Evolutionary conservation across 805 yeast species (phyloP).

Genomic region (Zygoascus ofunaensis): DNA sequence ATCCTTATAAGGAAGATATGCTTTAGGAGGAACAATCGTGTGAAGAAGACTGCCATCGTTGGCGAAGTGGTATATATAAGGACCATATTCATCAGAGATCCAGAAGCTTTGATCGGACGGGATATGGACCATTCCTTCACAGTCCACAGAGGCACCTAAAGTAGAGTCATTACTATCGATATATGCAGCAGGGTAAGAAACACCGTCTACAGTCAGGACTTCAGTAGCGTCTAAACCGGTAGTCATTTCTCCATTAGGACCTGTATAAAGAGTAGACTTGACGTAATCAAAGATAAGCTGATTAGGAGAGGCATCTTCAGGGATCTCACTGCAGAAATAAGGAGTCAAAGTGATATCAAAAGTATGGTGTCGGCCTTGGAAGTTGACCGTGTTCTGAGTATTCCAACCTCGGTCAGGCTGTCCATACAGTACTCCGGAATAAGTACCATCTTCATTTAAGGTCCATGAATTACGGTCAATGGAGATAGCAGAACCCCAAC

Average conservation of each 20-base stretch:
- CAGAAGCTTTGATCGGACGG: constrained; percentile 11
- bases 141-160: constrained; percentile 8
- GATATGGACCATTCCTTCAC: constrained; percentile 12
- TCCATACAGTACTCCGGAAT: constrained; percentile 12
- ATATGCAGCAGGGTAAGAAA: constrained; percentile 12
- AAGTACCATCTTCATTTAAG: constrained; percentile 6
- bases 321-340: constrained; percentile 7
- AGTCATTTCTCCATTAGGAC: constrained; percentile 10
- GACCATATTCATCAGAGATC: constrained; percentile 15
- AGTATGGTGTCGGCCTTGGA: constrained; percentile 10
- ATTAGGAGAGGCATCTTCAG: background rate
- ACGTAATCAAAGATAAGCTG: constrained; percentile 9
- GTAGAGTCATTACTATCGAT: constrained; percentile 1
- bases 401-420: constrained; percentile 18
- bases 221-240: constrained; percentile 14
- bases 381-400: constrained; percentile 12
- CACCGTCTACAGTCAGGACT: constrained; percentile 5
- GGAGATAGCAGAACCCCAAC: constrained; percentile 15
- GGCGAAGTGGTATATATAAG: constrained; percentile 13
- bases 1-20: constrained; percentile 11
- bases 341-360: constrained; percentile 10
- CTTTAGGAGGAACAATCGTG: constrained; percentile 14
- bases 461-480: constrained; percentile 9
- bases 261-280: constrained; percentile 6
- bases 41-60: constrained; percentile 5